These are phyloP conservation scores for Lipomyces spencermartinsiae DNA, from an alignment of 805 yeast genomes.

Conservation along the genomic window DNA sequence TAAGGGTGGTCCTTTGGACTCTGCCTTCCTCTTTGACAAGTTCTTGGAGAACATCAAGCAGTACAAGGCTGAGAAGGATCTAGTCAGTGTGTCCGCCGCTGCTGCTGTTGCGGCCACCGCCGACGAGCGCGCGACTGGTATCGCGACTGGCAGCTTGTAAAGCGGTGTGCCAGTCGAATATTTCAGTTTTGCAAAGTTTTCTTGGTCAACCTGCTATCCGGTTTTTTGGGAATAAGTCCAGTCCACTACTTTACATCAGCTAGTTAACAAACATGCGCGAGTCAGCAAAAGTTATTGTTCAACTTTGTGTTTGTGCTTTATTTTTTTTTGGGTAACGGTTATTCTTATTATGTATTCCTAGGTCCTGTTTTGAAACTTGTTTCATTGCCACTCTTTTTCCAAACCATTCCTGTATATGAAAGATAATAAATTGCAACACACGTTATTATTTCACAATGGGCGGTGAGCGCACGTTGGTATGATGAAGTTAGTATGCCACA, in stretches of 20 bases:
- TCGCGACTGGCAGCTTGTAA: background rate
- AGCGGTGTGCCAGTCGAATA: background rate
- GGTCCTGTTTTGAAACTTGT: background rate
- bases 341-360: background rate
- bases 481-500: background rate
- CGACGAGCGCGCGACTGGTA: background rate
- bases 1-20: constrained; percentile 97
- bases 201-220: background rate
- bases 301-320: background rate
- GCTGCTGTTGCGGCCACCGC: background rate
- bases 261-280: background rate
- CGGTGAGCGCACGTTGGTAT: background rate
- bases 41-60: constrained; percentile 73
- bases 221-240: background rate
- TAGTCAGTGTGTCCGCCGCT: constrained; percentile 1
- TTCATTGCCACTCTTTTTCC: background rate
- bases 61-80: constrained; percentile 51
- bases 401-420: background rate
- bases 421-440: background rate
- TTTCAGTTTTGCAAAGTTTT: background rate
- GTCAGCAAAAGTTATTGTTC: background rate
- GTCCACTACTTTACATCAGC: background rate
- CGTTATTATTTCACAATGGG: background rate
- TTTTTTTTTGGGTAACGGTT: background rate
- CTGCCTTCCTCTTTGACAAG: constrained; percentile 87